Conservation (phyloP, 2,329 filamentous ascomycete genomes). For the Sclerotiophoma versabilis region DNA sequence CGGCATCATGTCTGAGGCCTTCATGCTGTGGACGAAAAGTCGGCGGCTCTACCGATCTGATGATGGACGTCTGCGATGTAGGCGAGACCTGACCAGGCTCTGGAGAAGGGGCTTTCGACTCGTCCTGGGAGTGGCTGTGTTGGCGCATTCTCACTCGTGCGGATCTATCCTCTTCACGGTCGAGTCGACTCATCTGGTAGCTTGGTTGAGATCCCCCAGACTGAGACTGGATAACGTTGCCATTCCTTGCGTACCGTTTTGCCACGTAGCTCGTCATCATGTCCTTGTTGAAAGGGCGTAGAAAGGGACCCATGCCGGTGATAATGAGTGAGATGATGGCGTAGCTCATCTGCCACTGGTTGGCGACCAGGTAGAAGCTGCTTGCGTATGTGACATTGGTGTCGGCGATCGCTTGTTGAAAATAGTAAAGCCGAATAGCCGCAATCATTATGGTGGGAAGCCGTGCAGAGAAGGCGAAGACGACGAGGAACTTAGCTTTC, state of each 20-base stretch:
- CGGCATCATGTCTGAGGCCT: slow-evolving; percentile 29
- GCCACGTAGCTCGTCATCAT: slow-evolving; percentile 29
- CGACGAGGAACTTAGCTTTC: slow-evolving; percentile 35
- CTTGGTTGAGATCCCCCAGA: slow-evolving; percentile 7
- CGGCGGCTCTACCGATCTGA: slow-evolving; percentile 24
- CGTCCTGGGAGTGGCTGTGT: not conserved
- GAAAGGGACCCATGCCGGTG: slow-evolving; percentile 41
- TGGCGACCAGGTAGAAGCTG: slow-evolving; percentile 37
- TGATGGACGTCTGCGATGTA: slow-evolving; percentile 19
- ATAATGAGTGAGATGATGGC: slow-evolving; percentile 44
- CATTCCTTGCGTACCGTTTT: slow-evolving; percentile 17
- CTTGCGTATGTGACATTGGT: slow-evolving; percentile 25
- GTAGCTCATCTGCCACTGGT: slow-evolving; percentile 48
- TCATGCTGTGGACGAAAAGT: slow-evolving; percentile 34
- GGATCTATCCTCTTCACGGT: slow-evolving; percentile 1
- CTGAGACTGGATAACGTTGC: slow-evolving; percentile 13
- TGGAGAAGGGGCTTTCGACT: slow-evolving; percentile 11
- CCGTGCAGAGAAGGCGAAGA: slow-evolving; percentile 40
- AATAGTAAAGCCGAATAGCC: slow-evolving; percentile 36
- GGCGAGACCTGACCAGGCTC: slow-evolving; percentile 13
- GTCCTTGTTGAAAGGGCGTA: slow-evolving; percentile 42
- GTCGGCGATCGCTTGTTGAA: slow-evolving; percentile 26
- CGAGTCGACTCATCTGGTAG: slow-evolving; percentile 11
- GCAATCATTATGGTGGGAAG: slow-evolving; percentile 38
- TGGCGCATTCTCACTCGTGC: slow-evolving; percentile 1